Conservation (phyloP, 116 monocot genomes). For the Posidonia oceanica region DNA sequence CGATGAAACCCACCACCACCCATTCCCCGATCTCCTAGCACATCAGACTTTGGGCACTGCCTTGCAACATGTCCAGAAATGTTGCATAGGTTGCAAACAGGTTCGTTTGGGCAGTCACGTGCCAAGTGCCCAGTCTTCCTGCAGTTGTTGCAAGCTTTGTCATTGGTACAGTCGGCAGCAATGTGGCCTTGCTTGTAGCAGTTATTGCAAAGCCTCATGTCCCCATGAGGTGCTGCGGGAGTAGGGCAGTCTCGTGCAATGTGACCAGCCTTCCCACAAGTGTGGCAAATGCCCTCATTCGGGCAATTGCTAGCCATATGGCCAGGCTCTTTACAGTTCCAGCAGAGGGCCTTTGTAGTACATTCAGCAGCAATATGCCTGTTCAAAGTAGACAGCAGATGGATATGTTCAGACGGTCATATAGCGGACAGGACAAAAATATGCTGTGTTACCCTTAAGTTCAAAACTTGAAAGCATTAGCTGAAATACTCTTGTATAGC, state of each 20-base stretch:
- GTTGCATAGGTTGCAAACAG: constrained; percentile 89
- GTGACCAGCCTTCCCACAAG: constrained; percentile 83
- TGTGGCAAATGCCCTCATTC: constrained; percentile 92
- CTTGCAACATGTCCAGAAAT: constrained; percentile 69
- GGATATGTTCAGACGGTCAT: no score
- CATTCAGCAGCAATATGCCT: constrained; percentile 90
- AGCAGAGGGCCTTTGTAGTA: constrained; percentile 58
- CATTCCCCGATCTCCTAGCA: constrained; percentile 31
- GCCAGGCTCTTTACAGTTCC: constrained; percentile 96
- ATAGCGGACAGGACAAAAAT: neutral
- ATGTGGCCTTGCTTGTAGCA: constrained; percentile 94
- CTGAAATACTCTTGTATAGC: no score
- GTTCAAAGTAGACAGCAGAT: neutral
- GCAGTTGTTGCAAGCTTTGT: constrained; percentile 98
- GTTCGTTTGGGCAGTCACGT: constrained; percentile 78
- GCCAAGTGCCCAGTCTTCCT: constrained; percentile 82
- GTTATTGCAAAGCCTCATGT: constrained; percentile 82
- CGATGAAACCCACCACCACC: constrained; percentile 10
- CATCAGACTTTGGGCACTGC: constrained; percentile 66
- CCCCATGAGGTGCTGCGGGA: constrained; percentile 48
- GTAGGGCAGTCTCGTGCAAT: constrained; percentile 55
- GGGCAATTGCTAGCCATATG: constrained; percentile 80
- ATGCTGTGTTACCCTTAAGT: no score
- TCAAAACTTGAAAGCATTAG: no score
- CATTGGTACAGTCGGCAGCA: constrained; percentile 72